Conservation (phyloP, 1,139 yeast genomes). For the Suhomyces coccinellae region DNA sequence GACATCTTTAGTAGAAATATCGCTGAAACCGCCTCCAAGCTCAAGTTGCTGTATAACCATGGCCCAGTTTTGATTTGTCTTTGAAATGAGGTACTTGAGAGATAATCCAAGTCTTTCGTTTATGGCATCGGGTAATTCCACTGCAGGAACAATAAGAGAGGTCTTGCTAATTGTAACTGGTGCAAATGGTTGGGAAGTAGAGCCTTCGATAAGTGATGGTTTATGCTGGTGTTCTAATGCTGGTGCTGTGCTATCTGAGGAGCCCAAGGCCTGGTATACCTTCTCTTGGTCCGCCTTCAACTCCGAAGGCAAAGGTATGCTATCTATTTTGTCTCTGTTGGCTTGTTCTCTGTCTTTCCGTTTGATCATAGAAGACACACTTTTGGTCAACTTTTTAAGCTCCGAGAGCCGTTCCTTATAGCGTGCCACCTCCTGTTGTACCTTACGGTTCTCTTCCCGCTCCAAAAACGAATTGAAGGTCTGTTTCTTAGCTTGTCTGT, state of each 20-base stretch:
- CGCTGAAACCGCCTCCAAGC: conserved; percentile 42
- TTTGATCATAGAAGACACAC: conserved; percentile 25
- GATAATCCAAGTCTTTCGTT: conserved; percentile 49
- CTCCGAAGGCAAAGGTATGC: conserved; percentile 26
- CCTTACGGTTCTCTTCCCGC: conserved; percentile 20
- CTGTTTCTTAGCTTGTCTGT: conserved; percentile 3
- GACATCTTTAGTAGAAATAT: conserved; percentile 38
- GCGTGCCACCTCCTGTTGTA: conserved; percentile 22
- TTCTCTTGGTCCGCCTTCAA: conserved; percentile 17
- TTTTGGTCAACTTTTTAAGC: conserved; percentile 20
- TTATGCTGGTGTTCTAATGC: not conserved
- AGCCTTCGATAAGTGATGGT: no score
- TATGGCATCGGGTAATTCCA: conserved; percentile 44
- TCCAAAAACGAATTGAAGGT: conserved; percentile 21
- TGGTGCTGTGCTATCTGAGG: not conserved
- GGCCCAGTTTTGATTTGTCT: conserved; percentile 55
- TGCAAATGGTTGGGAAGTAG: not conserved
- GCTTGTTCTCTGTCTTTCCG: conserved; percentile 17
- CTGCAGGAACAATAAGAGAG: conserved; percentile 19
- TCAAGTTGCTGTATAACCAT: conserved; percentile 48
- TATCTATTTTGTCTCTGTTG: conserved; percentile 15
- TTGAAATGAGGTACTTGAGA: conserved; percentile 45
- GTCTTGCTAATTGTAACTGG: conserved; percentile 6
- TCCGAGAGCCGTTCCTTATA: conserved; percentile 23
- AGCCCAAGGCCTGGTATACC: conserved; percentile 19